Evolutionary conservation across 176 grass and related monocot genomes (phyloP), one percentile per base, ranked within the genome.

Genomic region (sorghum (Sorghum bicolor)): DNA sequence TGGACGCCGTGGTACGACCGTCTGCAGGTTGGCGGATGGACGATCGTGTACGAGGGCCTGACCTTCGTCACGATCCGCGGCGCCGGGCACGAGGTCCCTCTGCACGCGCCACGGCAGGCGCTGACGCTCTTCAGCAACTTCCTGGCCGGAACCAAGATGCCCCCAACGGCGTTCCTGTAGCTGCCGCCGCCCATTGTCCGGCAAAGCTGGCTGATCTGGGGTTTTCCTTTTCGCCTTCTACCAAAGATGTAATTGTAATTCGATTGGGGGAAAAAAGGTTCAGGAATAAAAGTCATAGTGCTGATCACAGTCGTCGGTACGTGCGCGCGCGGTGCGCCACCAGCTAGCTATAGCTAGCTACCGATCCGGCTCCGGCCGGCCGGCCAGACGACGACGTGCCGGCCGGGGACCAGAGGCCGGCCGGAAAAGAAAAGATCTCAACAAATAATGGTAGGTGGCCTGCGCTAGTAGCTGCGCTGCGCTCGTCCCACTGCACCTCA

Each of bases 51-150:
- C 76, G 78, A 94, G 0, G 97, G 97, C 11, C 74, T 99, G 32
- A 96, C 93, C 28, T 99, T 99, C 44, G 97, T 96, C 41, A 99
- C 97, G 4, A 86, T 99, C 72, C 93, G 97, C 6, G 97, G 97
- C 0, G 97, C 97, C 12, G 96, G 96, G 2, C 96, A 99, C 26
- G 85, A 96, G 83, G 96, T 99, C 10, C 96, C 96, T 0, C 40
- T 86, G 63, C 89, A 92, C 78, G 60, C 86, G 24, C 96, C 96
- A 15, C 83, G 84, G 33, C 96, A 96, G 87, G 93, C 96, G 7
- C 77, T 75, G 26, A 74, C 73, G 36, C 85, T 98, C 67, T 62
- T 93, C 78, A 77, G 50, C 14, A 76, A 86, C 58, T 98, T 98
- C 87, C 88, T 98, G 61, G 80, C 78, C 11, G 78, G 85, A 67